Base-by-base conservation (phyloP, 2,329 filamentous ascomycete species). In the Biscogniauxia marginata region DNA sequence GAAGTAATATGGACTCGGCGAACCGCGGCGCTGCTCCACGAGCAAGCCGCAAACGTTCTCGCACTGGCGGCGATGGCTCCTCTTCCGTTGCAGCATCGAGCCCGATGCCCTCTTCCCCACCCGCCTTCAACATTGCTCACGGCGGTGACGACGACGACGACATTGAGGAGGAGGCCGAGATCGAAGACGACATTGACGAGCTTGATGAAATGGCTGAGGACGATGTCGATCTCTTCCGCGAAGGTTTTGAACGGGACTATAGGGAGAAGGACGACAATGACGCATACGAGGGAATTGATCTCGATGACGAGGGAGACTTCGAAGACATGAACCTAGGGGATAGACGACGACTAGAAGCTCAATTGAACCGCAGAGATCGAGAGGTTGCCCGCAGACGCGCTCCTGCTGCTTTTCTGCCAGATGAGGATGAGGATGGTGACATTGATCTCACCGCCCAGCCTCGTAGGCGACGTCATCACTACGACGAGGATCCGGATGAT, bases 401-500 rank as follows among this genome's bases (percentile, higher is more conserved):
- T 67, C 89, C 89, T 2, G 83, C 83, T 23, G 90, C 88, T 6
- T 93, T 91, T 67, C 76, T 93, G 43, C 85, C 85, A 6, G 88
- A 89, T 25, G 93, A 96, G 25, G 91, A 93, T 58, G 91, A 95
- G 3, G 92, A 95, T 63, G 89, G 85, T 50, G 85, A 95, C 55
- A 81, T 93, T 59, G 93, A 98, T 70, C 80, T 98, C 20, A 91
- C 91, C 20, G 86, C 88, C 22, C 92, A 96, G 72, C 91, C 90
- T 20, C 87, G 93, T 53, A 86, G 93, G 63, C 87, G 91, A 52
- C 86, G 95, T 64, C 90, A 95, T 74, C 85, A 89, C 65, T 99
- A 98, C 69, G 95, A 99, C 63, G 96, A 99, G 74, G 92, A 96
- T 44, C 87, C 88, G 11, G 93, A 97, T 63, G 93, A 96, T 63